phyloP scores from a whole-genome alignment of 768 basidiomycete genomes.

The Cyclocybe cylindracea region DNA sequence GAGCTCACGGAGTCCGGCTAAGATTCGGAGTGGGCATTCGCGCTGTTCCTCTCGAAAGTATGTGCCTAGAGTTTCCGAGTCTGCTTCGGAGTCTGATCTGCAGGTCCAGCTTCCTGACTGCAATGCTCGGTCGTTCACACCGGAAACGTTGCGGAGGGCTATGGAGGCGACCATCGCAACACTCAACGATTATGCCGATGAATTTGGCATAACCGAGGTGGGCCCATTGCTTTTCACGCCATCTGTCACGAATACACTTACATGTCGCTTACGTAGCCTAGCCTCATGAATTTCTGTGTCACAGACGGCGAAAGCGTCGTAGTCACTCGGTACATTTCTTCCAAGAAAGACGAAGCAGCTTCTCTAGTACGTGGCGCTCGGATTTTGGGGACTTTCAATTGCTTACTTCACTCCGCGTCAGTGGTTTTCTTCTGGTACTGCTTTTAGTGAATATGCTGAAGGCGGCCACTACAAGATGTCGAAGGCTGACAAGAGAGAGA shows the following conservation, averaged over 20 bases:
- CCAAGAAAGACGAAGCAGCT: slow-evolving; percentile 88
- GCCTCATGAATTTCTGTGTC: slow-evolving; percentile 93
- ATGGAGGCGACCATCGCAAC: slow-evolving; percentile 87
- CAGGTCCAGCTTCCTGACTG: slow-evolving; percentile 71
- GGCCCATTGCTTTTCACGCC: slow-evolving; percentile 3
- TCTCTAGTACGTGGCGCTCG: slow-evolving; percentile 58
- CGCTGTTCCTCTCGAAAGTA: slow-evolving; percentile 84
- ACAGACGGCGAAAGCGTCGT: slow-evolving; percentile 95
- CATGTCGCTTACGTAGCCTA: slow-evolving; percentile 52
- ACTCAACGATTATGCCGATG: slow-evolving; percentile 75
- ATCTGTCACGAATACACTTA: neutral
- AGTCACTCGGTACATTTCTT: slow-evolving; percentile 94
- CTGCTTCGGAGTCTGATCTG: slow-evolving; percentile 2
- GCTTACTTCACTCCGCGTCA: slow-evolving; percentile 24
- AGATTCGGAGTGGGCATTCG: slow-evolving; percentile 99
- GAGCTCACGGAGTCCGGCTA: neutral
- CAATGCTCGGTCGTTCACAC: slow-evolving; percentile 73
- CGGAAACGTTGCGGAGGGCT: slow-evolving; percentile 70
- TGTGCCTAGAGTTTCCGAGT: slow-evolving; percentile 2
- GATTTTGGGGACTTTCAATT: neutral
- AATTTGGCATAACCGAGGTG: slow-evolving; percentile 74
- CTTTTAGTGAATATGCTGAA: slow-evolving; percentile 86
- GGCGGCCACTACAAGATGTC: slow-evolving; percentile 95
- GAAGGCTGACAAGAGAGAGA: slow-evolving; percentile 93
- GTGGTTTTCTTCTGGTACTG: slow-evolving; percentile 96